Base-by-base conservation (phyloP, 441 rosid species). In the Adansonia gregorii region DNA sequence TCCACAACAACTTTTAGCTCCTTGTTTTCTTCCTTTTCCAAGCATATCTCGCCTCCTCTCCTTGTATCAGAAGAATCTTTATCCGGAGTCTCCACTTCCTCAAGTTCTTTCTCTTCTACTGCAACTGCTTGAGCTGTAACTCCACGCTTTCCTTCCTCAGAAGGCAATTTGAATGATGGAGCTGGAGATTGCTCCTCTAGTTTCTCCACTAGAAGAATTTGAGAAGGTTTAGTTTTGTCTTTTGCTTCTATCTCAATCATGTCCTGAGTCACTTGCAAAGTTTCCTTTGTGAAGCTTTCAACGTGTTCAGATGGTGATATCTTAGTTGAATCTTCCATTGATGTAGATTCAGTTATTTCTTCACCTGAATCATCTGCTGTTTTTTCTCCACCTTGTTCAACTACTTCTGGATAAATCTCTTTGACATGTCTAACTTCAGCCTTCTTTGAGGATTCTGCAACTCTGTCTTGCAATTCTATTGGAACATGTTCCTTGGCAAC, bases 301-400 rank as follows among this genome's bases (percentile, higher is more conserved):
- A 84, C 72, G 68, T 80, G 84, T 64, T 77, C 86, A 2, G 82
- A 80, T 68, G 84, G 74, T 39, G 91, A 87, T 64, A 70, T 27
- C 49, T 82, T 85, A 69, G 77, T 81, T 14, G 88, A 81, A 67
- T 73, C 79, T 46, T 78, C 90, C 73, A 72, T 59, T 71, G 59
- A 10, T 31, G 51, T 22, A 6, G 83, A 46, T 51, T 73, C 39
- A 0, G 39, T 79, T 66, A 68, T 60, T 71, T 75, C 60, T 78
- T 64, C 86, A 19, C 45, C 52, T 60, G 64, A 55, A 31, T 59
- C 66, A 2, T 48, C 63, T 59, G 51, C 14, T 48, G 56, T 46
- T 73, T 31, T n/a, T 22, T 78, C 73, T 74, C 24, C 75, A 75
- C 65, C 78, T 19, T 65, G 75, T 73, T 83, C 83, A 46, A 67